Evolutionary conservation across 345 rosid genomes (phyloP), one percentile per base, ranked within the genome.

Genomic region (Salix caprea): DNA sequence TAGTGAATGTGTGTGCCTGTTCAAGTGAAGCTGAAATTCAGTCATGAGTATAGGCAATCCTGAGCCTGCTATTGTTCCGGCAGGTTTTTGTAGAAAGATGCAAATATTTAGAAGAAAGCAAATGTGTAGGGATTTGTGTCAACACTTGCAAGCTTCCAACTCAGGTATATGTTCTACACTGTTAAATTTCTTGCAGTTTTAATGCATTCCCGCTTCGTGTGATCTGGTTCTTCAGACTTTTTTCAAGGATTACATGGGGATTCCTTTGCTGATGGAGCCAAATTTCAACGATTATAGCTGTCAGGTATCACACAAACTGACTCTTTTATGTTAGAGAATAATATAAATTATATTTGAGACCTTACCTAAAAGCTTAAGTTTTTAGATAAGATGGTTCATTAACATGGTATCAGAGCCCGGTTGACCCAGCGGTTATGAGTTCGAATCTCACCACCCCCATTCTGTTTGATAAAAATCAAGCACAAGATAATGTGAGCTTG

Each of bases 61-160:
- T 46, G 52, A 46, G 18, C 16, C 52, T 12, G 6, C 52, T 46
- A 46, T 1, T 15, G 24, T 69, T 64, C 10, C 37, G 54, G 81
- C 77, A 92, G 99, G 96, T 95, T 81, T 89, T 88, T 37, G 97
- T 94, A 26, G 96, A 92, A 82, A 91, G 85, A 91, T 94, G 99
- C 85, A 85, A 88, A 83, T 94, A 92, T 79, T 79, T 94, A 19
- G 99, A 94, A 81, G 97, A 94, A 84, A 94, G 99, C 86, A 95
- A 91, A 77, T 95, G 99, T 23, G 86, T 91, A 3, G 97, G 97
- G 13, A 81, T 95, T 65, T 92, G 97, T 73, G 80, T 89, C 80
- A 91, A 92, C 78, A 95, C 99, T 7, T 95, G 99, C 75, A 95
- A 92, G 81, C 82, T 91, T 81, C 99, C 99, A 14, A 92, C 97